phyloP scores from a whole-genome alignment of 2,329 filamentous ascomycete species.

The Geosmithia flava region DNA sequence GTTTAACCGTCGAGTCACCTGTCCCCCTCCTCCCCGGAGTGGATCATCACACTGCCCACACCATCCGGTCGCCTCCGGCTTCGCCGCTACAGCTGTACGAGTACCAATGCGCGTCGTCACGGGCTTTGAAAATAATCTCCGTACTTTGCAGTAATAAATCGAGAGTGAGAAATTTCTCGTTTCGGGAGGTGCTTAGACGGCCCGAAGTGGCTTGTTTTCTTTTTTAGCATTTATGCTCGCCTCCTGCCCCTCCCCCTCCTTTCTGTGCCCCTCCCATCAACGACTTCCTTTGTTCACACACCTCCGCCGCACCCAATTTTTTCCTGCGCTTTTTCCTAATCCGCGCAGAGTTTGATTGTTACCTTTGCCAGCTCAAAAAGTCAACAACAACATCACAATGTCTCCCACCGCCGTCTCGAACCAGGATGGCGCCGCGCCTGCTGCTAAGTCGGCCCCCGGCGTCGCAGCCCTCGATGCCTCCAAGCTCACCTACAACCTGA shows the following conservation, averaged over 20 bases:
- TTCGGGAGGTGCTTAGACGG: too few relatives aligned
- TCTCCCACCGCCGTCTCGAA: slow-evolving; percentile 32
- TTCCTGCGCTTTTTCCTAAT: too few relatives aligned
- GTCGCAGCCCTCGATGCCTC: slow-evolving; percentile 34
- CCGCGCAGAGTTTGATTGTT: background rate
- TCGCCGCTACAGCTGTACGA: background rate
- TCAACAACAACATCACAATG: slow-evolving; percentile 20
- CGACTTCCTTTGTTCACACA: too few relatives aligned
- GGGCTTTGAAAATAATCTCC: background rate
- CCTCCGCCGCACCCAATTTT: too few relatives aligned
- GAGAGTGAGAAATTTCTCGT: background rate
- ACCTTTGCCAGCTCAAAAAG: slow-evolving; percentile 1
- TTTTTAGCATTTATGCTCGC: too few relatives aligned
- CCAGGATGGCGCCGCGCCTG: slow-evolving; percentile 38
- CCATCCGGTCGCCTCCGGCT: background rate
- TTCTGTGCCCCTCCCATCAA: too few relatives aligned
- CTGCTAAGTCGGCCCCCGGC: background rate
- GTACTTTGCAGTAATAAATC: background rate
- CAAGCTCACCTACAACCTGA: slow-evolving; percentile 43
- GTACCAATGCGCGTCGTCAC: background rate
- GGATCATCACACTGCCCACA: background rate
- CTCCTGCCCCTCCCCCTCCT: too few relatives aligned
- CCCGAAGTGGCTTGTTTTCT: too few relatives aligned
- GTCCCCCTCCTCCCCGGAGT: background rate
- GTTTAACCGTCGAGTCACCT: background rate